phyloP scores from a whole-genome alignment of 2,329 filamentous ascomycete species.

The Xylariaceae sp. region DNA sequence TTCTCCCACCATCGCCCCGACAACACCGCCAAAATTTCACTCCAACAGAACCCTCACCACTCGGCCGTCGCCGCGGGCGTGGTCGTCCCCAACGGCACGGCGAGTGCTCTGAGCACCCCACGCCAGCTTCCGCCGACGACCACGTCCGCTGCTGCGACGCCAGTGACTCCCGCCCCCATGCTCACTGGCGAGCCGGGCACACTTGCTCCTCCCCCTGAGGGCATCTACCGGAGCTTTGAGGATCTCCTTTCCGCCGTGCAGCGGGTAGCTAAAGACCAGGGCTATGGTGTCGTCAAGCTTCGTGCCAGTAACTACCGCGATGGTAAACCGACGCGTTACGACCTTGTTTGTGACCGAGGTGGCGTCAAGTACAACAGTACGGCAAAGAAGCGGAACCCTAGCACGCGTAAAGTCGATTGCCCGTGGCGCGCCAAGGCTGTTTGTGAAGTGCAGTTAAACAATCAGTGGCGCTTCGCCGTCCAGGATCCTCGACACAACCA shows the following conservation, averaged over 20 bases:
- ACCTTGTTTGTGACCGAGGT: slow-evolving; percentile 67
- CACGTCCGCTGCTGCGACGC: slow-evolving; percentile 28
- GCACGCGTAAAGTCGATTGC: slow-evolving; percentile 68
- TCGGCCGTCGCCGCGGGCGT: slow-evolving; percentile 41
- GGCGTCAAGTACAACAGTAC: slow-evolving; percentile 70
- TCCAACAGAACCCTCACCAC: slow-evolving; percentile 42
- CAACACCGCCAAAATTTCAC: slow-evolving; percentile 44
- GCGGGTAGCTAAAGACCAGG: slow-evolving; percentile 65
- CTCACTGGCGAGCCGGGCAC: slow-evolving; percentile 36
- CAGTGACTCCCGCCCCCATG: slow-evolving; percentile 38
- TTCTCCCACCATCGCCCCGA: slow-evolving; percentile 30
- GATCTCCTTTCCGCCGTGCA: slow-evolving; percentile 64
- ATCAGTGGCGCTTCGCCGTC: slow-evolving; percentile 69
- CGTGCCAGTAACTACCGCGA: slow-evolving; percentile 69
- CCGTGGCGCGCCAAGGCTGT: slow-evolving; percentile 69
- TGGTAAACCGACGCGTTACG: slow-evolving; percentile 66
- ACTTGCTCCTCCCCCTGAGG: slow-evolving; percentile 63
- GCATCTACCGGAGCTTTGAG: slow-evolving; percentile 65
- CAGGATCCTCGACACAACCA: slow-evolving; percentile 67
- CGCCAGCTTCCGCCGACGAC: slow-evolving; percentile 31
- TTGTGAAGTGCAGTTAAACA: slow-evolving; percentile 66
- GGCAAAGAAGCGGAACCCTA: slow-evolving; percentile 68
- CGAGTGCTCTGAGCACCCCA: slow-evolving; percentile 39
- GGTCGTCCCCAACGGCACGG: slow-evolving; percentile 38
- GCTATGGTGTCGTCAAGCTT: slow-evolving; percentile 67